Conservation (phyloP, 2,329 filamentous ascomycete genomes). For the Ophiostoma sp. region DNA sequence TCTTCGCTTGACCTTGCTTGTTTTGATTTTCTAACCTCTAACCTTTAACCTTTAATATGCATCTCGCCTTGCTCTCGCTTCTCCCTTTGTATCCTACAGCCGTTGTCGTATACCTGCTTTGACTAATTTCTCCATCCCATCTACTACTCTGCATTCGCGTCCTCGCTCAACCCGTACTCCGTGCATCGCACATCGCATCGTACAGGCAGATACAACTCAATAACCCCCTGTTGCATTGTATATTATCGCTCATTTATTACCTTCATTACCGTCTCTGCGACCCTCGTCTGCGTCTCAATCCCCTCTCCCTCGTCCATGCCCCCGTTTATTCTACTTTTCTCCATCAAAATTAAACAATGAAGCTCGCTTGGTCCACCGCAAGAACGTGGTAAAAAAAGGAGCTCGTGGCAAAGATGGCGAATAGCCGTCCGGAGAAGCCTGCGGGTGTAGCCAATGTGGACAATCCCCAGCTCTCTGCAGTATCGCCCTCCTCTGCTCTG, state of each 20-base stretch:
- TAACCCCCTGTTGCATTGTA: neutral
- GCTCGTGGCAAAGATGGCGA: conserved; percentile 1
- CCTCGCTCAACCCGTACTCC: neutral
- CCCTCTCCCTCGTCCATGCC: neutral
- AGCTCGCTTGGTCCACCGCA: neutral
- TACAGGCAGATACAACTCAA: no score
- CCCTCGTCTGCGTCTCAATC: neutral
- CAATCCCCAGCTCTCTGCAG: neutral
- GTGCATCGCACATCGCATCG: no score
- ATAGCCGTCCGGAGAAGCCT: conserved; percentile 12
- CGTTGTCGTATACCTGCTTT: neutral
- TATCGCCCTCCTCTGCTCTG: neutral
- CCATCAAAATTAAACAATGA: neutral
- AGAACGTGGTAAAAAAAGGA: conserved; percentile 14
- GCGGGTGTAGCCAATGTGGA: neutral
- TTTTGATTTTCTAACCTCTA: no score
- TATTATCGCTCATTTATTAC: neutral
- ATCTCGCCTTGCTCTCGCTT: neutral
- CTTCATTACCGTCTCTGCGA: neutral
- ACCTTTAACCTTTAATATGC: no score
- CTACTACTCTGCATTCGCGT: neutral
- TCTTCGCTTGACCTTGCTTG: no score
- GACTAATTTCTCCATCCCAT: neutral
- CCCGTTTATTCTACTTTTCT: conserved; percentile 11
- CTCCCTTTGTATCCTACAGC: neutral